Evolutionary conservation across 1,284 basidiomycete genomes (phyloP), one percentile per base, ranked within the genome.

Genomic region (Inonotus hispidus): DNA sequence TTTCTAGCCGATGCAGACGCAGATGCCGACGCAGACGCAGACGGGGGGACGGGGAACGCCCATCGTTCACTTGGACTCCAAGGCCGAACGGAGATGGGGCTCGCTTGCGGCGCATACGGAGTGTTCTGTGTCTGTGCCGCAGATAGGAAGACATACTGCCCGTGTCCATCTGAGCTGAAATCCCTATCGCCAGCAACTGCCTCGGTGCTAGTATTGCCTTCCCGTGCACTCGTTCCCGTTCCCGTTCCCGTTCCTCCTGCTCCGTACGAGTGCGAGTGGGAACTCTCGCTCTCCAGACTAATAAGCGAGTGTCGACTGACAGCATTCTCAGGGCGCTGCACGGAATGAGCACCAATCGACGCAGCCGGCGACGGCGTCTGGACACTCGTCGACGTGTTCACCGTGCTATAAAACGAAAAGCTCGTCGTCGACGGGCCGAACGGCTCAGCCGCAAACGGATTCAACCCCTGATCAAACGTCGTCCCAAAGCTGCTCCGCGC

Each of bases 41-140:
- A 27, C 32, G 61, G 61, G 5, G 61, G 61, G 37, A 59, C 59
- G 1, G 61, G 61, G 61, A 62, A 62, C 3, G 61, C 50, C 61
- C 61, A 62, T 11, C 55, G 56, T 45, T 62, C 61, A 43, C 57
- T 62, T 23, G 61, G 61, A 32, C 57, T 59, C 55, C 55, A 62
- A 32, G 61, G 61, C 4, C 56, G 50, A n/a, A 62, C 61, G 21
- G 56, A 59, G 38, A 62, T 62, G 23, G 56, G 56, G 23, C 57
- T 59, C 43, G 55, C n/a, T 35, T 62, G 61, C 11, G 45, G 54
- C 10, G 16, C 19, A 32, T 41, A 32, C 11, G 46, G 29, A 3
- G 8, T n/a, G 19, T 50, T 32, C 35, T 25, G 16, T 1, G 5
- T 21, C 19, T 53, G 52, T 41, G 46, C 19, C 23, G 56, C 47